phyloP scores from a whole-genome alignment of 345 rosid species.

The Salix arbutifolia region DNA sequence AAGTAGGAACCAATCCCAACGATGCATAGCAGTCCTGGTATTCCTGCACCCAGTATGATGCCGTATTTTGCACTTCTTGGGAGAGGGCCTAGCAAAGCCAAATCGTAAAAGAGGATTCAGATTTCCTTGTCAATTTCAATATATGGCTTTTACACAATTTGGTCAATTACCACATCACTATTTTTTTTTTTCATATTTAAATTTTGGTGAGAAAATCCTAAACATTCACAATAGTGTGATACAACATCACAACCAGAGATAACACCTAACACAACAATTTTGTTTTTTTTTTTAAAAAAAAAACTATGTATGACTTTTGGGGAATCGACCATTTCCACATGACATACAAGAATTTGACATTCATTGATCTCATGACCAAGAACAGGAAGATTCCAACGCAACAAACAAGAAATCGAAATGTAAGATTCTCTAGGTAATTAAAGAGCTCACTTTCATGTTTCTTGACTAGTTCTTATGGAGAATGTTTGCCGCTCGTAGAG shows the following conservation, averaged over 20 bases:
- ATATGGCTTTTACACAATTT: not conserved
- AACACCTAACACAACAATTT: too few relatives aligned
- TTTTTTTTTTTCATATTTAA: too few relatives aligned
- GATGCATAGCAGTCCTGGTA: conserved; percentile 43
- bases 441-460: not conserved
- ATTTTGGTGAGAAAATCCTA: not conserved
- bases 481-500: not conserved
- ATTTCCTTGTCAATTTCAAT: too few relatives aligned
- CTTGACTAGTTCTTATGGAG: not conserved
- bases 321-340: not conserved
- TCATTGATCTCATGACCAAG: not conserved
- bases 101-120: not conserved
- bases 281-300: too few relatives aligned
- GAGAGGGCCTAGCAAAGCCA: conserved; percentile 16
- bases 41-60: conserved; percentile 42
- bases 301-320: not conserved
- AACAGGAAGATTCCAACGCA: not conserved
- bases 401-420: not conserved
- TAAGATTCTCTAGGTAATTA: not conserved
- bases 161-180: not conserved
- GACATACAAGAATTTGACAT: not conserved
- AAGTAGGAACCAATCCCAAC: conserved; percentile 30
- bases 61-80: conserved; percentile 48
- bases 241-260: not conserved
- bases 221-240: not conserved